These are phyloP conservation scores for Chenopodium quinoa DNA, from an alignment of 148 eudicot genomes.

Conservation along the genomic window DNA sequence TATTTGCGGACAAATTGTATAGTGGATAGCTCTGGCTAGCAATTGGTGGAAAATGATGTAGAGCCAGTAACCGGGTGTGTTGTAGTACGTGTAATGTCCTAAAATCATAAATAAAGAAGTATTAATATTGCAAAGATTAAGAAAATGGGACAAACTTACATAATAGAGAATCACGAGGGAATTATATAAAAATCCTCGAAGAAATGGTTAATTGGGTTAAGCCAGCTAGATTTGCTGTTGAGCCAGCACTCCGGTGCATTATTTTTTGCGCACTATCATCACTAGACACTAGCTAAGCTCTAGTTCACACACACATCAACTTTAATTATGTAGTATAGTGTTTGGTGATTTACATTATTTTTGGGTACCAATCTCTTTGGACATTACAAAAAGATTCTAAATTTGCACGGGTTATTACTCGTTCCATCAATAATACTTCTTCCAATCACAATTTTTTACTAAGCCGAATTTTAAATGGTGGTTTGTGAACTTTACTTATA, in stretches of 20 bases:
- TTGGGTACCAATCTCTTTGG: too few species aligned
- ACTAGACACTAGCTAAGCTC: neutral
- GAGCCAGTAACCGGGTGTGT: neutral
- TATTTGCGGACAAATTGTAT: neutral
- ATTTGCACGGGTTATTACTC: too few species aligned
- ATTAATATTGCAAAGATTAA: neutral
- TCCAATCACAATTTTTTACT: too few species aligned
- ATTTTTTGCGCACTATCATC: neutral
- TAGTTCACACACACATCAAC: neutral
- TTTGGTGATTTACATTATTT: too few species aligned
- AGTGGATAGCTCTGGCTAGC: too few species aligned
- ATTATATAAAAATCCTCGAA: slow-evolving; percentile 19
- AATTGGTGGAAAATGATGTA: too few species aligned
- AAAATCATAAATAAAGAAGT: neutral
- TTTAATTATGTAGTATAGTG: neutral
- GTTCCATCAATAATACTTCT: too few species aligned
- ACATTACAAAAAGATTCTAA: too few species aligned
- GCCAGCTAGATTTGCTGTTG: slow-evolving; percentile 37
- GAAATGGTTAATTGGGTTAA: slow-evolving; percentile 15
- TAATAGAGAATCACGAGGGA: neutral
- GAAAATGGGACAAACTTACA: neutral
- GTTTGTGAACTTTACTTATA: too few species aligned
- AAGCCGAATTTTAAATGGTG: too few species aligned
- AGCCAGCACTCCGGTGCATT: slow-evolving; percentile 17
- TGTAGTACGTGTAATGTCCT: neutral